These are phyloP conservation scores for Coniella vitis DNA, from an alignment of 2,329 filamentous ascomycete genomes.

Conservation along the genomic window DNA sequence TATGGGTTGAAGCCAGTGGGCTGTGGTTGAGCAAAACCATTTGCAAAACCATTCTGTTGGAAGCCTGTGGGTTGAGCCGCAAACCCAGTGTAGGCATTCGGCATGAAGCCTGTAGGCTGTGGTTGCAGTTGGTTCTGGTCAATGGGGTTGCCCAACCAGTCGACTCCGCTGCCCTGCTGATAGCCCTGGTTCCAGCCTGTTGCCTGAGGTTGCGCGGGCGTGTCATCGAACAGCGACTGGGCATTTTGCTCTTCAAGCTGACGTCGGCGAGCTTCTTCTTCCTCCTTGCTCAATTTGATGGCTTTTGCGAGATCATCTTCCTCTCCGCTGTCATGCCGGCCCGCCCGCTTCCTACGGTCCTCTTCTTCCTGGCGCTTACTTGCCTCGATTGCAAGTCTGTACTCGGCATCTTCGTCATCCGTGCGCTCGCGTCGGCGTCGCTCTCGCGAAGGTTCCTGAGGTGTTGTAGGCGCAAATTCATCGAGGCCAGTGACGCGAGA, in stretches of 20 bases:
- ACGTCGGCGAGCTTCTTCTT: constrained; percentile 81
- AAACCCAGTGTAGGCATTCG: constrained; percentile 49
- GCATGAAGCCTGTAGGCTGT: constrained; percentile 70
- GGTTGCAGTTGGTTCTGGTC: constrained; percentile 68
- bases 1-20: constrained; percentile 67
- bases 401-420: constrained; percentile 86
- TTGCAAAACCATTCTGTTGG: constrained; percentile 55
- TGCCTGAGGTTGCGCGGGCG: constrained; percentile 61
- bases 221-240: constrained; percentile 82
- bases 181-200: constrained; percentile 97
- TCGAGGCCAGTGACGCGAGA: constrained; percentile 91
- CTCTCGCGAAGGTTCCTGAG: constrained; percentile 29
- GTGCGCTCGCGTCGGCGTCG: constrained; percentile 44
- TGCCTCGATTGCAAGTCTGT: constrained; percentile 83
- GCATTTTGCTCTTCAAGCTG: constrained; percentile 85
- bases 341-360: constrained; percentile 67
- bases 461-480: constrained; percentile 55
- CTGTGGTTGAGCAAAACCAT: constrained; percentile 60
- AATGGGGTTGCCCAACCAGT: constrained; percentile 95
- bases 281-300: constrained; percentile 88
- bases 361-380: constrained; percentile 95
- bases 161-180: constrained; percentile 90
- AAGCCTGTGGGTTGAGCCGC: constrained; percentile 44
- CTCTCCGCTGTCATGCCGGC: constrained; percentile 48
- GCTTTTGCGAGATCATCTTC: constrained; percentile 93